A percentile compares a stretch with the other conserved stretches of the same genome.
These are phyloP conservation scores for Cryptosporidium ubiquitum DNA, from an alignment of 169 alveolate genomes.

Conservation along the genomic window DNA sequence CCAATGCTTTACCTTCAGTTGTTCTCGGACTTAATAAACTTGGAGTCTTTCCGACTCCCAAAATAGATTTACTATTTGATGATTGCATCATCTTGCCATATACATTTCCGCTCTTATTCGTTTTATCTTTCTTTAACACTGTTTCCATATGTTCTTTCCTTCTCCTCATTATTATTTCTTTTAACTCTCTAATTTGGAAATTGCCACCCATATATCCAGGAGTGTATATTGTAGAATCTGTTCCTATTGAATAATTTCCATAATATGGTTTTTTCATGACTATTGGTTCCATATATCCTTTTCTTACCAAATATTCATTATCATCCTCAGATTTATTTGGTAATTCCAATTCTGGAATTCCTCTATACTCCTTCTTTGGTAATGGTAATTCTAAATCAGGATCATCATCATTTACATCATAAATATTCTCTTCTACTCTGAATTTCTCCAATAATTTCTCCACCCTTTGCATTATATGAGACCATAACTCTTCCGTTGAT, in stretches of 20 bases:
- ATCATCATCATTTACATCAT: constrained; percentile 57
- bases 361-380: constrained; percentile 23
- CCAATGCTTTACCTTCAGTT: neutral
- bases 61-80: neutral
- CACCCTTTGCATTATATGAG: constrained; percentile 71
- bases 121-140: neutral
- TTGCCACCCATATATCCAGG: neutral
- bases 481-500: constrained; percentile 65
- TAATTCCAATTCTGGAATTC: constrained; percentile 33
- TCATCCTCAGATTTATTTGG: neutral
- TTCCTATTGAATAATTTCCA: neutral
- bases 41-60: constrained; percentile 1
- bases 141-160: neutral
- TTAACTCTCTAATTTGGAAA: constrained; percentile 20
- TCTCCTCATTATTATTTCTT: constrained; percentile 16
- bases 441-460: constrained; percentile 38
- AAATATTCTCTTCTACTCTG: constrained; percentile 5
- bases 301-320: constrained; percentile 22
- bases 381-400: constrained; percentile 50
- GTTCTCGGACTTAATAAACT: neutral
- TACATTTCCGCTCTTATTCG: neutral
- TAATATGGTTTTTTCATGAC: constrained; percentile 8
- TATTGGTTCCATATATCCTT: constrained; percentile 8
- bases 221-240: neutral
- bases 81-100: neutral